These are phyloP conservation scores for Macrotyloma uniflorum DNA, from an alignment of 306 rosid species.

Conservation along the genomic window DNA sequence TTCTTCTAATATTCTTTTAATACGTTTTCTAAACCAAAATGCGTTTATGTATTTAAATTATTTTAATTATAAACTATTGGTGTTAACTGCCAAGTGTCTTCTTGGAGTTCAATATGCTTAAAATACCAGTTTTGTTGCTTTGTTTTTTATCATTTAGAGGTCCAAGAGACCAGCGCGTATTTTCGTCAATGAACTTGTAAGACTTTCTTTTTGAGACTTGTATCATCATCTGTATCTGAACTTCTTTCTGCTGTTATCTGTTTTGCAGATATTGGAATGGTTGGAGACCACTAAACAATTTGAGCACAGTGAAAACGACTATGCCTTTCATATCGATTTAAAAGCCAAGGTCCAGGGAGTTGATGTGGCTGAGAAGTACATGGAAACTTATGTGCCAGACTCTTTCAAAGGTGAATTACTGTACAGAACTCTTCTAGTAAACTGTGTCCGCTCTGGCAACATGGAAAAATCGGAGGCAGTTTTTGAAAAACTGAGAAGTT, in stretches of 20 bases:
- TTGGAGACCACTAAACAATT: neutral
- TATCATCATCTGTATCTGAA: too few relatives aligned
- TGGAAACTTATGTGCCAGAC: neutral
- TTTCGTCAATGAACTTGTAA: too few relatives aligned
- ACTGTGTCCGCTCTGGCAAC: neutral
- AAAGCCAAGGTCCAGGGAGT: constrained; percentile 2
- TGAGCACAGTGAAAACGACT: neutral
- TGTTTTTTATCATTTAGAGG: too few relatives aligned
- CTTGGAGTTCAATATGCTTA: too few relatives aligned
- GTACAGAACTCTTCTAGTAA: neutral
- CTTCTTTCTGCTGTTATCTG: neutral
- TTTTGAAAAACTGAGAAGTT: neutral
- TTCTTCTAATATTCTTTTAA: too few relatives aligned
- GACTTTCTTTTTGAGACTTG: too few relatives aligned
- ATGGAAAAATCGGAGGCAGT: neutral
- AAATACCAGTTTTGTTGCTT: too few relatives aligned
- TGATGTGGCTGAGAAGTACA: constrained; percentile 5
- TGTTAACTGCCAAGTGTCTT: too few relatives aligned
- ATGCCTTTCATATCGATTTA: neutral
- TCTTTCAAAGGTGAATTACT: neutral
- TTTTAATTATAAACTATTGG: too few relatives aligned
- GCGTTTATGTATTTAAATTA: too few relatives aligned
- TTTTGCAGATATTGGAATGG: neutral
- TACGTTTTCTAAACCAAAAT: too few relatives aligned
- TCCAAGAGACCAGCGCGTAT: too few relatives aligned